Percentiles rank a stretch among this genome's conserved stretches.
phyloP scores from a whole-genome alignment of 1,284 basidiomycete species.

The Moesziomyces globuligerus region DNA sequence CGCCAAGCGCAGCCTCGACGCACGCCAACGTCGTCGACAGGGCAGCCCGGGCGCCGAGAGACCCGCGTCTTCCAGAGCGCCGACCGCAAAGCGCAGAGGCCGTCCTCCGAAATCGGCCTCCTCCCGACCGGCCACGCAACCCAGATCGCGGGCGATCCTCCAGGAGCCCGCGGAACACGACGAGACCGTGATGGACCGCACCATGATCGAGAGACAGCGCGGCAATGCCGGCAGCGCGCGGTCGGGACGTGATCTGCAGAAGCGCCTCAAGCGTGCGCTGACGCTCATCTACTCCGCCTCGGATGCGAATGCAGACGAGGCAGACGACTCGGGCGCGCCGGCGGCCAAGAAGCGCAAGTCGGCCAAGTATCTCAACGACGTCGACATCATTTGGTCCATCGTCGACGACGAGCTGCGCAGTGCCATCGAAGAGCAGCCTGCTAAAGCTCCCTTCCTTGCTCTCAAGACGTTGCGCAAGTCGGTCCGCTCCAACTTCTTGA shows the following conservation, averaged over 20 bases:
- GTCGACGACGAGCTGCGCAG: conserved; percentile 43
- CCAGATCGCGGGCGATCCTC: conserved; percentile 16
- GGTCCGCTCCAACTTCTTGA: conserved; percentile 29
- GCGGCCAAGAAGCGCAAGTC: conserved; percentile 31
- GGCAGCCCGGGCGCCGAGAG: conserved; percentile 24
- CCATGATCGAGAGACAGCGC: conserved; percentile 28
- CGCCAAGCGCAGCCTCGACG: conserved; percentile 26
- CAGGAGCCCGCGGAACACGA: conserved; percentile 25
- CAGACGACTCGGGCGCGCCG: conserved; percentile 3
- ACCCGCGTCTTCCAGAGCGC: not conserved
- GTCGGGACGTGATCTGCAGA: conserved; percentile 27
- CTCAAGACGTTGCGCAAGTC: conserved; percentile 39
- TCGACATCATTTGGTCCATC: conserved; percentile 47
- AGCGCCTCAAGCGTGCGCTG: conserved; percentile 38
- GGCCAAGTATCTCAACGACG: conserved; percentile 45
- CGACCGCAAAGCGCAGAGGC: conserved; percentile 9
- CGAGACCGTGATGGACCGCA: conserved; percentile 34
- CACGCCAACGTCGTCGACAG: conserved; percentile 33
- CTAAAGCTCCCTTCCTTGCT: conserved; percentile 39
- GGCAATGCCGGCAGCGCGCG: conserved; percentile 3
- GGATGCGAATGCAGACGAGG: conserved; percentile 10
- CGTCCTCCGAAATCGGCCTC: conserved; percentile 23
- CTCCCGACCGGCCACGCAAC: not conserved
- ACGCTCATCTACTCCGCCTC: conserved; percentile 34
- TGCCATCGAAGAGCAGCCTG: conserved; percentile 44